Evolutionary conservation across 768 basidiomycete genomes (phyloP).

Genomic region (Phlebiopsis flavidoalba): DNA sequence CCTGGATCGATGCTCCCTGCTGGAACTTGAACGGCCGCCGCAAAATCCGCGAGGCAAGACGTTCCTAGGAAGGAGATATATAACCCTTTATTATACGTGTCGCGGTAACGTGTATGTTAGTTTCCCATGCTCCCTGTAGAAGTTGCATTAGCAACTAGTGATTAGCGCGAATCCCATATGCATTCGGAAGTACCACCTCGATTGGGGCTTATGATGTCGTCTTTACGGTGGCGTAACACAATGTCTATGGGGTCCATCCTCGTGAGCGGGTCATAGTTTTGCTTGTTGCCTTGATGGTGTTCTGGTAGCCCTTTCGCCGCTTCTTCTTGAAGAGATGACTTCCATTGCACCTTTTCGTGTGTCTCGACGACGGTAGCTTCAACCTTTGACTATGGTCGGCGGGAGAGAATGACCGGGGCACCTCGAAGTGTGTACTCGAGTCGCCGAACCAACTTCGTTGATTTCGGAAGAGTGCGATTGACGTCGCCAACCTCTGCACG

Average conservation of each 20-base stretch:
- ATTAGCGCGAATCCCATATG: background rate
- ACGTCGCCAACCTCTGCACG: conserved; percentile 81
- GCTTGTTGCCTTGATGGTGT: conserved; percentile 90
- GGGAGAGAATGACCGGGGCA: conserved; percentile 65
- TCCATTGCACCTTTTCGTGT: conserved; percentile 95
- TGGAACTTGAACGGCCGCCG: conserved; percentile 34
- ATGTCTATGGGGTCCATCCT: conserved; percentile 80
- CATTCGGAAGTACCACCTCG: background rate
- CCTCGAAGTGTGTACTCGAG: conserved; percentile 91
- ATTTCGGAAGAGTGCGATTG: conserved; percentile 78
- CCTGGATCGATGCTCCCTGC: conserved; percentile 39
- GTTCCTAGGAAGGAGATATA: conserved; percentile 90
- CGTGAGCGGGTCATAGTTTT: conserved; percentile 83
- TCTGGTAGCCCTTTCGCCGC: conserved; percentile 95
- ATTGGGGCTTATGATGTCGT: conserved; percentile 21
- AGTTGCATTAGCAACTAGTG: background rate
- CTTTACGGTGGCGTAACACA: conserved; percentile 25
- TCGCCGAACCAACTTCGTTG: conserved; percentile 91
- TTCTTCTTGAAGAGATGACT: conserved; percentile 91
- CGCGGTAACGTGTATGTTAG: background rate
- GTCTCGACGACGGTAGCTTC: conserved; percentile 93
- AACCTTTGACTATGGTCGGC: conserved; percentile 61
- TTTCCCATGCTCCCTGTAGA: background rate
- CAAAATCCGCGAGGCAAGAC: conserved; percentile 48
- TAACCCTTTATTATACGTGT: conserved; percentile 26